These are phyloP conservation scores for Ophiostoma triangulosporum DNA, from an alignment of 2,329 filamentous ascomycete species.

Conservation along the genomic window DNA sequence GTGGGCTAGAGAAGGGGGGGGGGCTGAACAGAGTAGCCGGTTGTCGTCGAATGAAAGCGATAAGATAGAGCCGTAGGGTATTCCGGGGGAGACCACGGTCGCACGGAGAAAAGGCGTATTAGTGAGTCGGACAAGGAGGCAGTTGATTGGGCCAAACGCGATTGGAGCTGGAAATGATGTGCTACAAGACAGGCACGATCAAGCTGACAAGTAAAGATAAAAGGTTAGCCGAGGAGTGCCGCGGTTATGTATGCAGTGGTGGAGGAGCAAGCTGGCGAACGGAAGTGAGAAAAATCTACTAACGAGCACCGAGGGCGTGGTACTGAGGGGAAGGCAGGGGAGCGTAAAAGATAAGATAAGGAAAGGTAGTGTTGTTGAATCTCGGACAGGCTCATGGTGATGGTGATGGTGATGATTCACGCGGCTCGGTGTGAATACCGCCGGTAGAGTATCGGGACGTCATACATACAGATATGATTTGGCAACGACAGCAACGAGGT, in stretches of 20 bases:
- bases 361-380: not conserved
- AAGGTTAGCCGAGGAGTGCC: conserved; percentile 13
- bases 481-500: conserved; percentile 2
- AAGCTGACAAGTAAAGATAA: not conserved
- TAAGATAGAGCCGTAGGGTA: not conserved
- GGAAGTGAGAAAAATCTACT: conserved; percentile 1
- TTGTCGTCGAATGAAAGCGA: not conserved
- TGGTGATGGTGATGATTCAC: not conserved
- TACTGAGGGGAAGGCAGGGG: not conserved
- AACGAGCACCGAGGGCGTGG: conserved; percentile 1
- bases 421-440: conserved; percentile 3
- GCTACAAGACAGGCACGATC: not conserved
- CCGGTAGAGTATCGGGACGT: not conserved
- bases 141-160: conserved; percentile 7
- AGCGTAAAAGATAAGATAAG: not conserved
- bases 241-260: conserved; percentile 9
- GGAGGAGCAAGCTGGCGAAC: not conserved
- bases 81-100: not conserved
- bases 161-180: conserved; percentile 8
- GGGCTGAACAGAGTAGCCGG: not conserved
- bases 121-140: not conserved
- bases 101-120: not conserved
- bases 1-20: not conserved
- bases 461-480: conserved; percentile 5
- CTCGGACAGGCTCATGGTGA: not conserved